Conservation (phyloP, 2,329 filamentous ascomycete genomes). For the Neofusicoccum ribis region DNA sequence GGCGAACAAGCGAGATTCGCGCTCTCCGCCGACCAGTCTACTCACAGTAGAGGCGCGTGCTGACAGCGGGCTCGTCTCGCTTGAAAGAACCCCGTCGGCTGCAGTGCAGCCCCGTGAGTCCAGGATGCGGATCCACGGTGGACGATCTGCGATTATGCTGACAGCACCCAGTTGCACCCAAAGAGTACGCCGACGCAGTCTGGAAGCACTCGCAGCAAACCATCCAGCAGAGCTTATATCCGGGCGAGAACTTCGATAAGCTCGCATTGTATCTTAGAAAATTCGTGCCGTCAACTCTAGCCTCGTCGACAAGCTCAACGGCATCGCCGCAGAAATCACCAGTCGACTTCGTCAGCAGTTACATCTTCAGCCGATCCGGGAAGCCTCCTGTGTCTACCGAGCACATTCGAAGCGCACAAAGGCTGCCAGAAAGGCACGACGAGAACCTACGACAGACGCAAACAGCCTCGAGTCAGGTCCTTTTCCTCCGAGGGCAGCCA, state of each 20-base stretch:
- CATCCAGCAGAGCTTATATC: background rate
- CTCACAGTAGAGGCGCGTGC: background rate
- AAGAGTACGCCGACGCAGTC: background rate
- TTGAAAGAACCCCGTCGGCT: background rate
- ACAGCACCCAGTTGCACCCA: background rate
- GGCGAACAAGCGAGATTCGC: background rate
- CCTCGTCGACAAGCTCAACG: background rate
- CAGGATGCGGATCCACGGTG: background rate
- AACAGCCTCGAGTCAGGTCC: background rate
- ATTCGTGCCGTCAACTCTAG: background rate
- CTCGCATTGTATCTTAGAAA: background rate
- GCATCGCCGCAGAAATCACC: background rate
- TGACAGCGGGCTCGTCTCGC: background rate
- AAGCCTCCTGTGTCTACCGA: background rate
- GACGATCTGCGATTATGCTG: background rate
- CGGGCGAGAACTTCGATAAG: background rate
- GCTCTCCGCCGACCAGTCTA: background rate
- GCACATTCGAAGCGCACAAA: background rate
- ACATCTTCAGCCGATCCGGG: background rate
- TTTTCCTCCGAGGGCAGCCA: constrained; percentile 21
- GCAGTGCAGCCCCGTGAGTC: background rate
- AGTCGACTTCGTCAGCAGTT: background rate
- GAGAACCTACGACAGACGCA: background rate
- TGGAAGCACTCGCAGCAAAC: background rate
- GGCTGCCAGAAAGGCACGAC: background rate